Conservation (phyloP, 495 filamentous ascomycete species). For the Aspergillus mulundensis region DNA sequence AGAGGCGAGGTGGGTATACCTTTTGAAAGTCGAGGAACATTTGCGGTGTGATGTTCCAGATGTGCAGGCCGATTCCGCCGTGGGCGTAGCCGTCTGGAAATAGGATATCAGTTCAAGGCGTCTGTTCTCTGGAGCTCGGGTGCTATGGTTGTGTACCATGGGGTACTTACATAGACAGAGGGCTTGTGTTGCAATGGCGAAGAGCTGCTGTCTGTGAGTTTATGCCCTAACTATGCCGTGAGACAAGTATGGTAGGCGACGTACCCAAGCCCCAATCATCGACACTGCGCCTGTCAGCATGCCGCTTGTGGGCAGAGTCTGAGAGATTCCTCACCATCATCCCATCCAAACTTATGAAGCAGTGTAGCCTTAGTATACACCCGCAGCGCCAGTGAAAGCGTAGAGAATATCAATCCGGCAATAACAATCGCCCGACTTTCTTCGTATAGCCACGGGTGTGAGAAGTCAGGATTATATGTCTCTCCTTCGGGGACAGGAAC, state of each 20-base stretch:
- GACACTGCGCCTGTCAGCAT: no score
- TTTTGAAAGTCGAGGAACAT: constrained; percentile 1
- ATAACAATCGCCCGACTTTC: constrained; percentile 10
- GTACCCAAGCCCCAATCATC: constrained; percentile 26
- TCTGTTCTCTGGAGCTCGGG: no score
- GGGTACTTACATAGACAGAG: constrained; percentile 22
- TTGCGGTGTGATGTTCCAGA: constrained; percentile 3
- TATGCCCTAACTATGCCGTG: background rate
- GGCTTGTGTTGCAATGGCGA: constrained; percentile 17
- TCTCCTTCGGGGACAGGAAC: constrained; percentile 14
- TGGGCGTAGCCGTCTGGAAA: constrained; percentile 15
- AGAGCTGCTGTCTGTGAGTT: background rate
- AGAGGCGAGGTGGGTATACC: constrained; percentile 1
- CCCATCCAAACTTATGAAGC: constrained; percentile 25
- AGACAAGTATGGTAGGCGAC: background rate
- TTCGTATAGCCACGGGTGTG: constrained; percentile 17
- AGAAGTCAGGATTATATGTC: constrained; percentile 18
- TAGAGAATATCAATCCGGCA: constrained; percentile 16
- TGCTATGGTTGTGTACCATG: no score
- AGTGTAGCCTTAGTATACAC: constrained; percentile 20
- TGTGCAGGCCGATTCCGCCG: constrained; percentile 7
- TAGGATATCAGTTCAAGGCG: no score
- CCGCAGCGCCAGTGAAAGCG: constrained; percentile 14
- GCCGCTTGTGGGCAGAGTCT: background rate
- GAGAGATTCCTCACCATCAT: constrained; percentile 21